phyloP scores from a whole-genome alignment of 768 basidiomycete genomes.

The Agrocybe pediades region DNA sequence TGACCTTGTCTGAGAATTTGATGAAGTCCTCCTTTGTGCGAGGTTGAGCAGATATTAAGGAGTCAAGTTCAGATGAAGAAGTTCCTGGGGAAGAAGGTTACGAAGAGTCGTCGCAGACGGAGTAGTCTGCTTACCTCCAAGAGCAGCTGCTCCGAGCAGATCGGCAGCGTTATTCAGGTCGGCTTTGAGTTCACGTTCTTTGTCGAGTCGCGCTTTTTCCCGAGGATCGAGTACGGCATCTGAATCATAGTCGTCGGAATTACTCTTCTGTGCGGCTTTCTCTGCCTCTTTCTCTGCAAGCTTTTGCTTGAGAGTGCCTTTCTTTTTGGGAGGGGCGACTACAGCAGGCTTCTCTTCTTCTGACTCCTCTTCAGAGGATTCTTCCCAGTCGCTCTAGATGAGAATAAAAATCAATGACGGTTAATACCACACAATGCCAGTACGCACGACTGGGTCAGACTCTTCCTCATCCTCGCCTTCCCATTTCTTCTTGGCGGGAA shows the following conservation, averaged over 20 bases:
- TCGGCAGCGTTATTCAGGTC: conserved; percentile 87
- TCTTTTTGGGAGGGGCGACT: conserved; percentile 82
- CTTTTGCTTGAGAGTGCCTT: conserved; percentile 89
- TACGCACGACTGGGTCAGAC: conserved; percentile 72
- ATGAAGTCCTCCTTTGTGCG: conserved; percentile 90
- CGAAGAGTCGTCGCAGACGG: background rate
- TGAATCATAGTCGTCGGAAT: conserved; percentile 60
- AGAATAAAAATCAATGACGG: conserved; percentile 12
- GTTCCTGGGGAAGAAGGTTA: conserved; percentile 45
- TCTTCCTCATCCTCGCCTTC: conserved; percentile 92
- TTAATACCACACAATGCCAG: background rate
- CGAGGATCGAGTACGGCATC: conserved; percentile 79
- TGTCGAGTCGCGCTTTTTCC: conserved; percentile 75
- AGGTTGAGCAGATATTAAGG: conserved; percentile 76
- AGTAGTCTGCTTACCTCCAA: conserved; percentile 53
- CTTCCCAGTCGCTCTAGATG: conserved; percentile 91
- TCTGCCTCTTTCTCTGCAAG: conserved; percentile 88
- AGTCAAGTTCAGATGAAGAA: conserved; percentile 68
- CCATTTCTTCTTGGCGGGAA: conserved; percentile 64
- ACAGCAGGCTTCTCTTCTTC: conserved; percentile 59
- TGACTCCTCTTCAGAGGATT: conserved; percentile 49
- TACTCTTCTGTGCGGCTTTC: conserved; percentile 34
- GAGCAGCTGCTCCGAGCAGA: conserved; percentile 70
- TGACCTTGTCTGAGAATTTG: conserved; percentile 69
- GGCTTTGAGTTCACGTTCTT: conserved; percentile 80